A percentile compares a stretch with the other conserved stretches of the same genome.
These are phyloP conservation scores for Juncus inflexus DNA, from an alignment of 176 grass and related monocot genomes.

Conservation along the genomic window DNA sequence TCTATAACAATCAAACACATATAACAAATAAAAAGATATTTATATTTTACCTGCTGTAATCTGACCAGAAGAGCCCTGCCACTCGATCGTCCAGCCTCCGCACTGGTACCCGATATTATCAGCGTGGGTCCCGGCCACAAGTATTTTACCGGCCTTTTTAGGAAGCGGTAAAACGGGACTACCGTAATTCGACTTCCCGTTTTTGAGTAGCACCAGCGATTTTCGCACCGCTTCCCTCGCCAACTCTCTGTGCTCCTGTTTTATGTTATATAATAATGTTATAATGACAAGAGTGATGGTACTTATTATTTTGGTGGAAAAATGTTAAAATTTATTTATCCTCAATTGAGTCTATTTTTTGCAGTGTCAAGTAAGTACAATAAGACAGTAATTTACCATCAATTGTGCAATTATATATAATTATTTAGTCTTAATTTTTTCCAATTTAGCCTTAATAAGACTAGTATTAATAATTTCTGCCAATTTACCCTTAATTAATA, in stretches of 20 bases:
- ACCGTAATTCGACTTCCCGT: constrained; percentile 43
- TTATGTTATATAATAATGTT: constrained; percentile 3
- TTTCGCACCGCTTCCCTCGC: constrained; percentile 85
- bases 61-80: constrained; percentile 59
- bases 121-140: constrained; percentile 82
- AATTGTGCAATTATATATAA: too few species aligned
- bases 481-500: too few species aligned
- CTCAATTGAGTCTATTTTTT: too few species aligned
- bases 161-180: constrained; percentile 61
- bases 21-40: constrained; percentile 2
- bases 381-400: too few species aligned
- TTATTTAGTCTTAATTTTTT: too few species aligned
- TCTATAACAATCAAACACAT: neutral
- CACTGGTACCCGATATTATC: constrained; percentile 97
- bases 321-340: too few species aligned
- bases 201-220: constrained; percentile 92
- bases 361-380: too few species aligned
- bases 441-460: too few species aligned
- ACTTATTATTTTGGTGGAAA: too few species aligned
- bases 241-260: constrained; percentile 78
- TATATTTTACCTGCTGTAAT: constrained; percentile 37
- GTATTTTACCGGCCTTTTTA: constrained; percentile 82
- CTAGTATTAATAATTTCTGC: too few species aligned
- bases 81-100: constrained; percentile 94
- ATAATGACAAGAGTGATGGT: too few species aligned